These are phyloP conservation scores for Hygrophorus russula DNA, from an alignment of 768 basidiomycete genomes.

Conservation along the genomic window DNA sequence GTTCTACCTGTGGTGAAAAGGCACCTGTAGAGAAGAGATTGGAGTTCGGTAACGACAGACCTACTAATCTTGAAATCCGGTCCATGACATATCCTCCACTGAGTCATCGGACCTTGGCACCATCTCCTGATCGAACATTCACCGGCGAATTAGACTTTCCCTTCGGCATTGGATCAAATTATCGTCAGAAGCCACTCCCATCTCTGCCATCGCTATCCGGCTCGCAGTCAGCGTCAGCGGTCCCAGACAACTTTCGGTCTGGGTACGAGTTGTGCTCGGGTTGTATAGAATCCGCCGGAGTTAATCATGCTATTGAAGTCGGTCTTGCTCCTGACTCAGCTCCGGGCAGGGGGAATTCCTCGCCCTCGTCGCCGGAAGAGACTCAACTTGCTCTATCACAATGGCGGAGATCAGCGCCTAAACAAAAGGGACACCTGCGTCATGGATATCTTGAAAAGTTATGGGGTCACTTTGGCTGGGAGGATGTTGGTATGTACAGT, in stretches of 20 bases:
- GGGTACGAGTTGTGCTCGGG: slow-evolving; percentile 82
- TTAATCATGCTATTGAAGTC: slow-evolving; percentile 63
- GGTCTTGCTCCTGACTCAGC: slow-evolving; percentile 39
- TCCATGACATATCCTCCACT: slow-evolving; percentile 19
- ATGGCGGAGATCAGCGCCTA: slow-evolving; percentile 59
- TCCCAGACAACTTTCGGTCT: slow-evolving; percentile 11
- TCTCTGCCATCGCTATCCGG: slow-evolving; percentile 22
- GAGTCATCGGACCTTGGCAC: slow-evolving; percentile 17
- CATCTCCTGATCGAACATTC: slow-evolving; percentile 20
- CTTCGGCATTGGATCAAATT: slow-evolving; percentile 10
- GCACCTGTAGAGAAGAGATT: slow-evolving; percentile 24
- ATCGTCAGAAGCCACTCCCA: slow-evolving; percentile 33
- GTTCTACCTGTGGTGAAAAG: slow-evolving; percentile 79
- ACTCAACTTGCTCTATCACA: slow-evolving; percentile 35
- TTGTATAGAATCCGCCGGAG: slow-evolving; percentile 71
- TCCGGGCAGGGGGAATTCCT: slow-evolving; percentile 23
- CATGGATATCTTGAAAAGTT: slow-evolving; percentile 83
- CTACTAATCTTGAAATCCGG: slow-evolving; percentile 12
- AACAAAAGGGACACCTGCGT: slow-evolving; percentile 61
- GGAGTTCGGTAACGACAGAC: slow-evolving; percentile 43
- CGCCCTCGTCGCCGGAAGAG: slow-evolving; percentile 44
- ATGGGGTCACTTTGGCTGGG: slow-evolving; percentile 80
- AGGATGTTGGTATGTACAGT: slow-evolving; percentile 64
- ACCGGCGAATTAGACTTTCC: slow-evolving; percentile 20
- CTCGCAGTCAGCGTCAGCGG: slow-evolving; percentile 12